A percentile compares a stretch with the other conserved stretches of the same genome.
Conservation (phyloP, 108 stramenopile genomes). For the Nannochloropsis oceanica region DNA sequence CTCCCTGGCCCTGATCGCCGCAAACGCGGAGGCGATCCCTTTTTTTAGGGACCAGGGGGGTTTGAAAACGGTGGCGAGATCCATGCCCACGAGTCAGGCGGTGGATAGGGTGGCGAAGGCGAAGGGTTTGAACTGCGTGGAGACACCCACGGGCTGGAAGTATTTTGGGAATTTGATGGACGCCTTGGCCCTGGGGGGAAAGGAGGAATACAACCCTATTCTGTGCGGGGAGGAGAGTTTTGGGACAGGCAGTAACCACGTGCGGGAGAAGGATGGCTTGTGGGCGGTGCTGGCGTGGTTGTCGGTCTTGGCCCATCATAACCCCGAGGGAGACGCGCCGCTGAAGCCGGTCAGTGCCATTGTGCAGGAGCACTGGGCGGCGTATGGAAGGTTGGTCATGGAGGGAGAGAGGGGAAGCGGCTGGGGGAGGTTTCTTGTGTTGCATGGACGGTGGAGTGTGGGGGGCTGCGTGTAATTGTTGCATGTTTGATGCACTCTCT, state of each 20-base stretch:
- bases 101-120: slow-evolving; percentile 17
- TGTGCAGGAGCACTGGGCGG: slow-evolving; percentile 19
- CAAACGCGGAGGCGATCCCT: slow-evolving; percentile 22
- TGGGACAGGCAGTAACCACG: slow-evolving; percentile 28
- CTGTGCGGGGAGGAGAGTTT: slow-evolving; percentile 36
- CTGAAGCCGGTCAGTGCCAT: slow-evolving; percentile 20
- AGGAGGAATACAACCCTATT: slow-evolving; percentile 13
- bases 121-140: slow-evolving; percentile 17
- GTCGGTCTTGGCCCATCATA: slow-evolving; percentile 7
- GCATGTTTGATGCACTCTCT: not conserved
- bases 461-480: not conserved
- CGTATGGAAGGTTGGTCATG: slow-evolving; percentile 6
- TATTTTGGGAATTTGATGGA: slow-evolving; percentile 38
- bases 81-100: slow-evolving; percentile 30
- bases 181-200: slow-evolving; percentile 4
- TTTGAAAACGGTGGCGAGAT: slow-evolving; percentile 18
- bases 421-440: not conserved
- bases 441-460: not conserved
- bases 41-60: slow-evolving; percentile 11
- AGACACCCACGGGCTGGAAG: slow-evolving; percentile 35
- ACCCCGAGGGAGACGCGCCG: not conserved
- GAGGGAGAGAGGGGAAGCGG: not conserved
- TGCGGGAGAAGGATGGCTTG: slow-evolving; percentile 32
- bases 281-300: slow-evolving; percentile 38
- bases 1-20: slow-evolving; percentile 30